Base-by-base conservation (phyloP, 768 basidiomycete genomes). In the Podaxis sp. region DNA sequence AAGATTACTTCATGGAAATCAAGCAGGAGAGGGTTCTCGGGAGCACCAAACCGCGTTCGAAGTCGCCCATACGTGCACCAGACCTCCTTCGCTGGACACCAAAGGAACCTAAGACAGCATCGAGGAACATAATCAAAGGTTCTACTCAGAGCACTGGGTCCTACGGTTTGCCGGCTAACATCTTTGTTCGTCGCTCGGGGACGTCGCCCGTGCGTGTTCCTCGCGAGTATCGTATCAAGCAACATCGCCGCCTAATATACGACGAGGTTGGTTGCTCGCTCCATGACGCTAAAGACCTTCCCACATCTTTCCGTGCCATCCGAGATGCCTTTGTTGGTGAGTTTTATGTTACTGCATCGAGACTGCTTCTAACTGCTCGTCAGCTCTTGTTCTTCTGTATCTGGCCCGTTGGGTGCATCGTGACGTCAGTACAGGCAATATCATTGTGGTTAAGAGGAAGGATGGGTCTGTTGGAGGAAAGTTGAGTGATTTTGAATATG, bases 201-300 rank as follows among this genome's bases (percentile, higher is more conserved):
- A 55, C 36, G 30, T 15, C 20, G 22, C 33, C 48, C 20, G 57
- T 7, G n/a, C 8, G 6, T 28, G 4, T n/a, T n/a, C 36, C 51
- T n/a, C 44, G 24, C 3, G 20, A 17, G 17, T 20, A 58, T 33
- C 24, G 4, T 4, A 28, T 17, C 20, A 49, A 40, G 28, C 0
- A 41, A 36, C 51, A 61, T n/a, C 40, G 54, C 24, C 44, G 38
- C 20, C 10, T 53, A 10, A 28, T 61, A 7, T 61, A 61, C n/a
- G n/a, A 1, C 1, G 4, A 46, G 12, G 44, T 49, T 49, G 61
- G 61, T 17, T 15, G 22, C 40, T 55, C 64, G 44, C 55, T 56
- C 28, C 44, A 77, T 65, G 73, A 78, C 57, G 74, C 74, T 8
- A 65, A 72, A 13, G 73, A 76, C 56, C 17, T 26, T 4, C 37